A percentile compares a stretch with the other conserved stretches of the same genome.
phyloP scores from a whole-genome alignment of 441 rosid genomes.

The Raphanus hybrid region DNA sequence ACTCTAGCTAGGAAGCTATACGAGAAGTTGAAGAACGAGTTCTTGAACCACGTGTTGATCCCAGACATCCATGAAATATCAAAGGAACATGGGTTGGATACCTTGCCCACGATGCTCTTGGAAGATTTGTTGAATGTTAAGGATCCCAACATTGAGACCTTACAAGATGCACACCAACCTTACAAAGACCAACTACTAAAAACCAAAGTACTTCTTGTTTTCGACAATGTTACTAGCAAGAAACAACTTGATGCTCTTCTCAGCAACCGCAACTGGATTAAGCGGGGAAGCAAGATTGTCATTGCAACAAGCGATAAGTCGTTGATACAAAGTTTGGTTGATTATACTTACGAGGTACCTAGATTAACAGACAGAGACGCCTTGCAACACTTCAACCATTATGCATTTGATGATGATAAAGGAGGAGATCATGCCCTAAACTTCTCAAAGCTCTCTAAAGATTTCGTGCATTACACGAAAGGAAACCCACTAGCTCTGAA shows the following conservation, averaged over 20 bases:
- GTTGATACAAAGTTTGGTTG: not conserved
- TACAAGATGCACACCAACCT: not conserved
- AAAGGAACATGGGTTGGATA: constrained; percentile 1
- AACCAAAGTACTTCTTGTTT: not conserved
- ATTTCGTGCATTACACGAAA: constrained; percentile 15
- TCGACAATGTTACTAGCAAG: not conserved
- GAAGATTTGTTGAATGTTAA: not conserved
- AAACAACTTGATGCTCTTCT: not conserved
- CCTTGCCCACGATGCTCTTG: not conserved
- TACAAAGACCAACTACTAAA: not conserved
- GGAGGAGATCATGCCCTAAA: not conserved
- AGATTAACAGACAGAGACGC: not conserved
- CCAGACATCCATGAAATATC: not conserved
- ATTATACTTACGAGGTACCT: not conserved
- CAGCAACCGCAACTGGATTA: not conserved
- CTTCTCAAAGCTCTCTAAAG: not conserved
- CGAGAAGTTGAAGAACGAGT: constrained; percentile 1
- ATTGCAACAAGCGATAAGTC: constrained; percentile 1
- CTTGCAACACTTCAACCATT: constrained; percentile 3
- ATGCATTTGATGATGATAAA: constrained; percentile 17
- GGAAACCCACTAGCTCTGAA: constrained; percentile 23
- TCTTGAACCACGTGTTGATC: not conserved
- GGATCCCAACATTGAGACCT: not conserved
- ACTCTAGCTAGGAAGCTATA: not conserved
- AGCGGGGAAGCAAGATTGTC: not conserved